Conservation (phyloP, 495 filamentous ascomycete species). For the Penicillium antarcticum region DNA sequence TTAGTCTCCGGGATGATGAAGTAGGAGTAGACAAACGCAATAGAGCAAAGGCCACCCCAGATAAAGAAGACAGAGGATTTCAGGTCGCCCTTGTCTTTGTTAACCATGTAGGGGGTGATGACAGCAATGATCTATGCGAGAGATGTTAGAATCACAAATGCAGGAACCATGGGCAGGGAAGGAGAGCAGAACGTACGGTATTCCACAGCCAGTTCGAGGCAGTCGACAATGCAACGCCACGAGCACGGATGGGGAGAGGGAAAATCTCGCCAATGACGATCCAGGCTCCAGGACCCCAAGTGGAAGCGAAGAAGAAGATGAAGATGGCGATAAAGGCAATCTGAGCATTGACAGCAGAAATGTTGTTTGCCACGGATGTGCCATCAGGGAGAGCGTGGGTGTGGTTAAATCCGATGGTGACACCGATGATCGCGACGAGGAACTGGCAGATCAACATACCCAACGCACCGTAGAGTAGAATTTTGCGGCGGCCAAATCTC, state of each 20-base stretch:
- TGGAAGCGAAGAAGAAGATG: slow-evolving; percentile 72
- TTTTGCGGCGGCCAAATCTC: slow-evolving; percentile 71
- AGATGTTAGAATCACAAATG: slow-evolving; percentile 44
- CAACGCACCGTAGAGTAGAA: slow-evolving; percentile 73
- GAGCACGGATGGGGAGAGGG: slow-evolving; percentile 78
- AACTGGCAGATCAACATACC: slow-evolving; percentile 86
- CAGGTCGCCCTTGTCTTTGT: slow-evolving; percentile 62
- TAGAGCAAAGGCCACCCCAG: slow-evolving; percentile 69
- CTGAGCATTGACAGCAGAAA: slow-evolving; percentile 60
- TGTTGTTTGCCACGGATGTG: no score
- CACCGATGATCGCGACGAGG: slow-evolving; percentile 75
- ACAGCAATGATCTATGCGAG: slow-evolving; percentile 60
- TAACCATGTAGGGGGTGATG: slow-evolving; percentile 80
- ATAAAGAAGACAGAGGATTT: slow-evolving; percentile 80
- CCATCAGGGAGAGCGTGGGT: no score
- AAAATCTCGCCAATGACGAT: slow-evolving; percentile 86
- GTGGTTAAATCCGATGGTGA: slow-evolving; percentile 48
- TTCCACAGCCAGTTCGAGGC: slow-evolving; percentile 91
- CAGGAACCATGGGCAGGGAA: no score
- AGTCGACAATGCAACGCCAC: slow-evolving; percentile 75
- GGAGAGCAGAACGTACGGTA: slow-evolving; percentile 31
- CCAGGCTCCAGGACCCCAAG: slow-evolving; percentile 75
- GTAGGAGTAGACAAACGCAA: slow-evolving; percentile 69
- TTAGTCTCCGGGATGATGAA: slow-evolving; percentile 84
- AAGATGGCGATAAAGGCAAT: slow-evolving; percentile 77